Conservation (phyloP, 371 early-diverging fungal genomes). For the Thermomucor indicae-seudaticae region DNA sequence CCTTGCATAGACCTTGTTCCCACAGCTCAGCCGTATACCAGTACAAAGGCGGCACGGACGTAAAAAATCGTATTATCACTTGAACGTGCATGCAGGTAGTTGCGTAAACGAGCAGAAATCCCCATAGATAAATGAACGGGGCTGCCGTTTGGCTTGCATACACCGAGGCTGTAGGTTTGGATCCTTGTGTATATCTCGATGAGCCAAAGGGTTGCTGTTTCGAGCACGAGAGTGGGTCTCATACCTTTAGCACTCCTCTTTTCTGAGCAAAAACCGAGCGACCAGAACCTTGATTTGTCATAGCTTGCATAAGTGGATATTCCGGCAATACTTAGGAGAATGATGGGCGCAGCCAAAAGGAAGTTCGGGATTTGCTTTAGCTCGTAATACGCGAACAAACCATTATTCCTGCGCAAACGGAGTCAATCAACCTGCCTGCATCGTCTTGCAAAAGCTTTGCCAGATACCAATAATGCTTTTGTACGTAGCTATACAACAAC, state of each 20-base stretch:
- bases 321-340: conserved; percentile 58
- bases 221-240: too few relatives aligned
- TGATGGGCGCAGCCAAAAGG: conserved; percentile 80
- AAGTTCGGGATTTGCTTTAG: conserved; percentile 87
- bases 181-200: background rate
- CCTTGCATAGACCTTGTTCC: conserved; percentile 14
- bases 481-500: conserved; percentile 80
- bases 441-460: background rate
- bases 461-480: conserved; percentile 80
- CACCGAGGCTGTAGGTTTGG: background rate
- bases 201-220: too few relatives aligned
- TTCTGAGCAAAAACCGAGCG: conserved; percentile 39
- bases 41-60: conserved; percentile 75
- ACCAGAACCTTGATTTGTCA: conserved; percentile 48
- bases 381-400: conserved; percentile 81
- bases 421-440: background rate
- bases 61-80: conserved; percentile 85
- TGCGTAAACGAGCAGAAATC: conserved; percentile 54
- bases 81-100: conserved; percentile 85
- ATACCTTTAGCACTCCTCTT: background rate
- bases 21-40: conserved; percentile 73
- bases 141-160: conserved; percentile 11
- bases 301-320: conserved; percentile 50
- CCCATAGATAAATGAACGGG: conserved; percentile 69
- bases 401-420: conserved; percentile 61